Evolutionary conservation across 73 alveolate genomes (phyloP), one percentile per base, ranked within the genome.

Genomic region (Diophrys appendiculata): DNA sequence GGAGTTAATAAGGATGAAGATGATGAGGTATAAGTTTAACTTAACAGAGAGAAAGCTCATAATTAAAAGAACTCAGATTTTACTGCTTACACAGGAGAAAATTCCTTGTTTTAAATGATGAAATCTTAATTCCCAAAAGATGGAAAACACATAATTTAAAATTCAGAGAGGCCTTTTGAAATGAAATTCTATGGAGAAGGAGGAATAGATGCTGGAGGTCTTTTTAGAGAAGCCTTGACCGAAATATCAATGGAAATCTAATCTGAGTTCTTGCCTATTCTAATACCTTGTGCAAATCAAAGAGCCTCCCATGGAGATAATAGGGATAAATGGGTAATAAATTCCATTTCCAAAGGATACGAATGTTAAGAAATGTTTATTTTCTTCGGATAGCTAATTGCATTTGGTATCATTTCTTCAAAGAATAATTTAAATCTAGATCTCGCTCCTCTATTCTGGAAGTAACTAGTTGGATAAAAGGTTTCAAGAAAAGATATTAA

Each of bases 201-300:
- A 75, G 95, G 95, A 28, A 88, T 90, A n/a, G 98, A 94, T 76
- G 98, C 98, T 0, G 98, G 98, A 18, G 98, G 98, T 11, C 97
- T 95, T 0, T 93, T 86, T 72, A 81, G 96, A 78, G 98, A 94
- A 82, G 81, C 90, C 14, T 75, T 94, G 28, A 86, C 95, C 23
- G 80, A 92, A 56, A 67, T 93, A 1, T 81, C 92, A 71, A 95
- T 82, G 34, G 98, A 94, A 70, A 82, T 94, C 69, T 73, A 88
- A 73, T 83, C 95, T 27, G 76, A 85, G 22, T 90, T 89, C 82
- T 87, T 94, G 23, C 96, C 94, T 31, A 69, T 94, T 56, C 81
- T 94, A 74, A 92, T 94, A 55, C 96, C 96, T 69, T 78, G 96
- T n/a, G 96, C 96, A 26, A 94, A 94, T 83, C 80, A 92, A 77